Evolutionary conservation across 2,329 filamentous ascomycete species (phyloP).

Genomic region (Pyricularia pennisetigena): DNA sequence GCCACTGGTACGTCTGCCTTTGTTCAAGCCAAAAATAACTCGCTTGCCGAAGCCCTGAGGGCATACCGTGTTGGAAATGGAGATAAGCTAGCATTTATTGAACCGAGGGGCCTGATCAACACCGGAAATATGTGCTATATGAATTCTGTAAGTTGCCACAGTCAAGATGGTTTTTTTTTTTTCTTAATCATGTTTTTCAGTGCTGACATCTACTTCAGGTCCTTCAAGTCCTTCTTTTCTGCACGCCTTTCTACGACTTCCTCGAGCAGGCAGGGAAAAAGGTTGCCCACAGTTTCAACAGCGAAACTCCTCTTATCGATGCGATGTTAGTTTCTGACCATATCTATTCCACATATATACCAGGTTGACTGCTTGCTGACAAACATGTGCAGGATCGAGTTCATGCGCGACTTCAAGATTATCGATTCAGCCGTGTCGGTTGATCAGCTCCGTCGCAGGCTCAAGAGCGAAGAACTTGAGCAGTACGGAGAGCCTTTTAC

Average conservation of each 20-base stretch:
- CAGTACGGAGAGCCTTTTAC: conserved; percentile 86
- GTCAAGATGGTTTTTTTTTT: neutral
- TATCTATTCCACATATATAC: neutral
- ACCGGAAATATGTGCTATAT: conserved; percentile 99
- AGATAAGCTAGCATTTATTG: conserved; percentile 68
- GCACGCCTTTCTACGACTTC: conserved; percentile 89
- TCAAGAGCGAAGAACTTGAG: conserved; percentile 79
- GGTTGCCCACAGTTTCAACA: conserved; percentile 86
- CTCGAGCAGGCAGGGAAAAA: conserved; percentile 77
- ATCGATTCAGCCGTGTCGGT: conserved; percentile 69
- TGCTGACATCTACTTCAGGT: conserved; percentile 49
- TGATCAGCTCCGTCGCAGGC: conserved; percentile 60
- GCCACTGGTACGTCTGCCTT: conserved; percentile 22
- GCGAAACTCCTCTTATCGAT: conserved; percentile 86
- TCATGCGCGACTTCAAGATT: conserved; percentile 83
- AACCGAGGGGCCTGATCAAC: conserved; percentile 89
- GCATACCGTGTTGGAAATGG: conserved; percentile 59
- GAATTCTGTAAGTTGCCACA: conserved; percentile 69
- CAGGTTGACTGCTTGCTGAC: neutral
- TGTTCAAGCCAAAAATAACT: conserved; percentile 37
- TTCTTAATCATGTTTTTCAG: neutral
- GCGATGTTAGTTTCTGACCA: conserved; percentile 59
- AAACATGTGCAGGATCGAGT: conserved; percentile 65
- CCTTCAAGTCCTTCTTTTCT: conserved; percentile 90
- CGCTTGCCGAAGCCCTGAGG: conserved; percentile 67